Percentiles rank a stretch among this genome's conserved stretches.
Conservation (phyloP, 2,329 filamentous ascomycete genomes). For the Xylariomycetidae sp. region DNA sequence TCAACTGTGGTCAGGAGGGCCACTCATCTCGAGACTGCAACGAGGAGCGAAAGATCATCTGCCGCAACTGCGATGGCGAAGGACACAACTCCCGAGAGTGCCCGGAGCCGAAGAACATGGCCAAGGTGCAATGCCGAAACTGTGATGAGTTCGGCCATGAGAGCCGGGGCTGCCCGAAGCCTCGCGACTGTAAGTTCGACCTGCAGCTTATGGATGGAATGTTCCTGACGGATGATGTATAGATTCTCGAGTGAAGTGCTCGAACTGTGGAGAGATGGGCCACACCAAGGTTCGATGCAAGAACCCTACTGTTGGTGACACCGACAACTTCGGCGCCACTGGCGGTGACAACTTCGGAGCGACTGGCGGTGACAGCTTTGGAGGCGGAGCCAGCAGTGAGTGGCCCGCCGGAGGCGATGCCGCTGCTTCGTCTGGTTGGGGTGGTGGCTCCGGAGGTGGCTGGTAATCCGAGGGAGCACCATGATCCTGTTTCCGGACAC, state of each 20-base stretch:
- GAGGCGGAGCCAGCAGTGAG: too few species aligned
- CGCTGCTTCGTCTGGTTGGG: too few species aligned
- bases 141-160: conserved; percentile 46
- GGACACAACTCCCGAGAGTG: conserved; percentile 61
- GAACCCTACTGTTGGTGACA: conserved; percentile 11
- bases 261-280: conserved; percentile 47
- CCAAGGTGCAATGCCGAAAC: conserved; percentile 41
- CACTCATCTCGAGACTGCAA: conserved; percentile 49
- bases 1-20: conserved; percentile 59
- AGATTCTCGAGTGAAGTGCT: conserved; percentile 52
- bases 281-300: conserved; percentile 36
- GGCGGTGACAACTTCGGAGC: conserved; percentile 5
- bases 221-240: conserved; percentile 16
- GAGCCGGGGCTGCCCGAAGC: conserved; percentile 46
- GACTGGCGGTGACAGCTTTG: neutral
- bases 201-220: neutral
- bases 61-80: conserved; percentile 53
- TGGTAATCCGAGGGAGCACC: too few species aligned
- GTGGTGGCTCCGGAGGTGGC: too few species aligned
- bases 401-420: too few species aligned
- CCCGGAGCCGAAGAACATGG: conserved; percentile 38
- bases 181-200: conserved; percentile 42
- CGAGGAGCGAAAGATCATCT: conserved; percentile 42
- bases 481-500: too few species aligned
- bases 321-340: conserved; percentile 7